These are phyloP conservation scores for Lumnitzera littorea DNA, from an alignment of 345 rosid species.

Conservation along the genomic window DNA sequence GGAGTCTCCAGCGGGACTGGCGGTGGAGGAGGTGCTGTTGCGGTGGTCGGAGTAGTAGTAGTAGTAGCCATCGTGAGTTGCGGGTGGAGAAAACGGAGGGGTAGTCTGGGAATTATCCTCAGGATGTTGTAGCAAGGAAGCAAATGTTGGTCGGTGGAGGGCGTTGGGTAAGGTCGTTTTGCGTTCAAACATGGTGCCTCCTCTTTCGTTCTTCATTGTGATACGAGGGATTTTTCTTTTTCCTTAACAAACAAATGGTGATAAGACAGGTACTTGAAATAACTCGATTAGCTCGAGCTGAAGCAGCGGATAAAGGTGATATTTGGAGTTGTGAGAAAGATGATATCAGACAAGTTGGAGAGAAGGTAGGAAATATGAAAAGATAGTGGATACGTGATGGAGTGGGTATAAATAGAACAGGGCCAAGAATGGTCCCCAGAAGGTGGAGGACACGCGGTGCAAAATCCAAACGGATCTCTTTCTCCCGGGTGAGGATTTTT, in stretches of 20 bases:
- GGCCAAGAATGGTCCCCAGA: constrained; percentile 5
- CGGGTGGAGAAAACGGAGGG: constrained; percentile 5
- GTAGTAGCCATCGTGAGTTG: constrained; percentile 8
- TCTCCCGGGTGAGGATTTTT: too few species aligned
- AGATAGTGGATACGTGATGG: constrained; percentile 1
- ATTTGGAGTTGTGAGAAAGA: neutral
- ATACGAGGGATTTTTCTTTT: too few species aligned
- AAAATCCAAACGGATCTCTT: too few species aligned
- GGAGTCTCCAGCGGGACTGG: constrained; percentile 20
- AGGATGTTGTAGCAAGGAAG: too few species aligned
- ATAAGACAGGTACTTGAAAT: too few species aligned
- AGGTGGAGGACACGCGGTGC: constrained; percentile 32
- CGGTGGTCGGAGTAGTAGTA: constrained; percentile 15
- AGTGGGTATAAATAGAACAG: constrained; percentile 11
- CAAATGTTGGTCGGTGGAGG: neutral
- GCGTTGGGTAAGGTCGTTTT: constrained; percentile 15
- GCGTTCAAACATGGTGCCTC: constrained; percentile 9
- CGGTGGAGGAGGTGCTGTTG: constrained; percentile 27
- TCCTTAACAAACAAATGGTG: too few species aligned
- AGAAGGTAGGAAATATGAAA: constrained; percentile 4
- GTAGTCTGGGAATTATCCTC: too few species aligned
- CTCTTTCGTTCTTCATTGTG: constrained; percentile 21
- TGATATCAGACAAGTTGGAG: neutral
- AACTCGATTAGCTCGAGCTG: neutral
- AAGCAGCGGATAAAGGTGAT: neutral